Evolutionary conservation across 192 early-diverging fungal genomes (phyloP), one percentile per base, ranked within the genome.

Genomic region (Linnemannia exigua): DNA sequence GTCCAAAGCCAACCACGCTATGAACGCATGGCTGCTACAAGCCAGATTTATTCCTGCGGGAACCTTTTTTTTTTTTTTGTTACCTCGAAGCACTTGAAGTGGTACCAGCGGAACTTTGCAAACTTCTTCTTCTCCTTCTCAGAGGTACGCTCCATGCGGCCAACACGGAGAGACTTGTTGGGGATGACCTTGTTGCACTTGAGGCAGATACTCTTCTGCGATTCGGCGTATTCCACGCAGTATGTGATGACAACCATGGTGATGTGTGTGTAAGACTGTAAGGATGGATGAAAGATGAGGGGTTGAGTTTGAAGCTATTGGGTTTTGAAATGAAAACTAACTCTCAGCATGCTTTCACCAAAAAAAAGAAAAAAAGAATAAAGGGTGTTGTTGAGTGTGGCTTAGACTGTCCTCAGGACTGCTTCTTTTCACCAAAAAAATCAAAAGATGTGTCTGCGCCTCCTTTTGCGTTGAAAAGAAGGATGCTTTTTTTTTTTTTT

Each of bases 51-150:
- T n/a, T n/a, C n/a, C n/a, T n/a, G n/a, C n/a, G n/a, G n/a, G n/a
- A n/a, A n/a, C 22, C 22, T 54, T 12, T 17, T 67, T 80, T 52
- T 44, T 76, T 31, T 54, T 67, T 67, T 8, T 22, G 37, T 77
- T 85, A 85, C 84, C 84, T 86, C 84, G 69, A 88, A 90, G 61
- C 90, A 90, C 81, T 87, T 90, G 81, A 90, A 90, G 51, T 90
- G 90, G 72, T 84, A 91, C 90, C 90, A 91, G 2, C 84, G 77
- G 38, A 87, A 80, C 81, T 87, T 91, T 76, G 90, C 89, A 76
- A 88, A 84, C 74, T 88, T 82, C 70, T 91, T 91, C 80, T 91
- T 91, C 44, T 86, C 90, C 74, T 89, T 89, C 63, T 91, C 89
- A 58, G 76, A 87, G 67, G 73, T 77, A 58, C 90, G 84, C 36